Evolutionary conservation across 2,329 filamentous ascomycete genomes (phyloP).

Genomic region (Talaromyces sp.): DNA sequence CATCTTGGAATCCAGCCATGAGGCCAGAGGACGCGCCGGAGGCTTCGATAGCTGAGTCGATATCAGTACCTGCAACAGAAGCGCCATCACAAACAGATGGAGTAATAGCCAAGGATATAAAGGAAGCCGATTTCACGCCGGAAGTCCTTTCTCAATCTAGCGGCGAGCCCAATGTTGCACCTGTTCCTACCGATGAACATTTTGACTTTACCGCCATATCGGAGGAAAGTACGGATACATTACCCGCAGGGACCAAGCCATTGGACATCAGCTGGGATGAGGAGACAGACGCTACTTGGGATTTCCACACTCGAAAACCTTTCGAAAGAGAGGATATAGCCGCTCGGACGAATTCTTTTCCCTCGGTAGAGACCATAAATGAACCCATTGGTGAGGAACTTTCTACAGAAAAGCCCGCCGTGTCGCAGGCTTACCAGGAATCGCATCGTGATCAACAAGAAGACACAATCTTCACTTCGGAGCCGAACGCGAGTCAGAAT

Average conservation of each 20-base stretch:
- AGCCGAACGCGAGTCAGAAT: conserved; percentile 20
- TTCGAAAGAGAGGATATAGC: conserved; percentile 19
- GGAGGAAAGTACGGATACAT: background rate
- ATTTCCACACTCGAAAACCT: conserved; percentile 11
- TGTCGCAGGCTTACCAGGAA: background rate
- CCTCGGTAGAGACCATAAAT: conserved; percentile 4
- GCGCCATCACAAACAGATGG: conserved; percentile 15
- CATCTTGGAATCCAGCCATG: conserved; percentile 56
- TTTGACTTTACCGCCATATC: background rate
- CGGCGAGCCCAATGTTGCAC: background rate
- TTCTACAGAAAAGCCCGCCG: background rate
- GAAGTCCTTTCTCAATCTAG: background rate
- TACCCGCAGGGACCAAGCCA: conserved; percentile 2
- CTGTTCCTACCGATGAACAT: background rate
- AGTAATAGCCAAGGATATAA: background rate
- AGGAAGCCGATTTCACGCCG: background rate
- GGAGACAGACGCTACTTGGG: conserved; percentile 11
- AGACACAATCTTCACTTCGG: background rate
- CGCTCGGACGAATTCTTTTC: conserved; percentile 22
- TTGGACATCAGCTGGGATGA: conserved; percentile 10
- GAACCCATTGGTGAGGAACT: background rate
- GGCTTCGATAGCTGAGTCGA: conserved; percentile 20
- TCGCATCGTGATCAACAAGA: background rate
- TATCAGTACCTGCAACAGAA: conserved; percentile 20
- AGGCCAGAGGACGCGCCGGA: conserved; percentile 39